These are phyloP conservation scores for Schwanniomyces yamadae DNA, from an alignment of 805 yeast genomes.

Conservation along the genomic window DNA sequence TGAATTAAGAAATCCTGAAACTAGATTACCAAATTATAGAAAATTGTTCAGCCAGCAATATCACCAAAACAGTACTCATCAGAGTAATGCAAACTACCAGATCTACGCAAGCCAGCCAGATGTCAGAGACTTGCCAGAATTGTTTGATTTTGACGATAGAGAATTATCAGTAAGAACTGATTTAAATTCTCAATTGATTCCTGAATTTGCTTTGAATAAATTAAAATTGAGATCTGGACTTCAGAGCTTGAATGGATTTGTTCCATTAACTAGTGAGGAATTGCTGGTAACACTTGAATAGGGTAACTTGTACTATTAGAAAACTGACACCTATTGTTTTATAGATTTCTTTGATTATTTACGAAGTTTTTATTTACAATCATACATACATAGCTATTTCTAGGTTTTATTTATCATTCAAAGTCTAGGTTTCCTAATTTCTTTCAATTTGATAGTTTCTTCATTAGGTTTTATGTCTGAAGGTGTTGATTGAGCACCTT, in stretches of 20 bases:
- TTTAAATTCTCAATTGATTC: conserved; percentile 41
- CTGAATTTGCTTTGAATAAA: conserved; percentile 34
- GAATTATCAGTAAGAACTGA: conserved; percentile 48
- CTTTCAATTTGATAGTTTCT: conserved; percentile 15
- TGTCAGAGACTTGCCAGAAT: conserved; percentile 43
- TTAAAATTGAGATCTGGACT: conserved; percentile 25
- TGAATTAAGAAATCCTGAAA: conserved; percentile 42
- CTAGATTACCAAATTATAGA: conserved; percentile 44
- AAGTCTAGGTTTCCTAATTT: conserved; percentile 36
- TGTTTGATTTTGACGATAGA: conserved; percentile 52
- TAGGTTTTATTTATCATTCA: conserved; percentile 11
- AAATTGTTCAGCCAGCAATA: conserved; percentile 41
- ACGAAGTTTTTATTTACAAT: conserved; percentile 1
- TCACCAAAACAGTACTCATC: conserved; percentile 25
- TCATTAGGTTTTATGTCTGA: background rate
- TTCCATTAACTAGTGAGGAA: conserved; percentile 39
- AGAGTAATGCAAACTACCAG: conserved; percentile 44
- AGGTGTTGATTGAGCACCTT: conserved; percentile 6
- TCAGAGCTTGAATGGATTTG: conserved; percentile 33
- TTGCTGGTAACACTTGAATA: conserved; percentile 36
- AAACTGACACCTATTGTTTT: background rate
- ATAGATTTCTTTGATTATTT: conserved; percentile 4
- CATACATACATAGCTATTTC: conserved; percentile 1
- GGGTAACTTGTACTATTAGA: conserved; percentile 1
- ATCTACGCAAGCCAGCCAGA: conserved; percentile 40